phyloP scores from a whole-genome alignment of 1,139 yeast species.

The Meyerozyma guilliermondii region DNA sequence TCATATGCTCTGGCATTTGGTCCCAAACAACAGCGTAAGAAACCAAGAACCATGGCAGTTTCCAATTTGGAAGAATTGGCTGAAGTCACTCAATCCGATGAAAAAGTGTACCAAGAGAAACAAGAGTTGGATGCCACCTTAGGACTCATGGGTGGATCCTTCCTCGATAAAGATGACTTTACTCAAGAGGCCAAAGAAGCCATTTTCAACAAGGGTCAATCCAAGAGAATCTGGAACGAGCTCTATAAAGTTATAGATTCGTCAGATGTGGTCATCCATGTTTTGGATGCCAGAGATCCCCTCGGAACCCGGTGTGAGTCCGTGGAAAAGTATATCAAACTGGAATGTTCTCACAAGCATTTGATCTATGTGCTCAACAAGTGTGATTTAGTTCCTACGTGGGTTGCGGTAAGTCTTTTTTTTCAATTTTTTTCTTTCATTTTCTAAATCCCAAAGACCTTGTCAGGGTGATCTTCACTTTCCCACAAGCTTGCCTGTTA shows the following conservation, averaged over 20 bases:
- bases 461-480: constrained; percentile 63
- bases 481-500: constrained; percentile 73
- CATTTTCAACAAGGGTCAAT: constrained; percentile 94
- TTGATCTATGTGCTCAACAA: constrained; percentile 90
- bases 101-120: constrained; percentile 64
- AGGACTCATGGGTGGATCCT: constrained; percentile 71
- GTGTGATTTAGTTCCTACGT: constrained; percentile 97
- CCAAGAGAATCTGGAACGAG: constrained; percentile 98
- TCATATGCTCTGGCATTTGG: constrained; percentile 81
- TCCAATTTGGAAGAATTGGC: constrained; percentile 80
- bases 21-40: constrained; percentile 91
- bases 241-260: constrained; percentile 95
- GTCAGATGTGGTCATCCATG: constrained; percentile 94
- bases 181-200: constrained; percentile 91
- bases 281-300: constrained; percentile 96
- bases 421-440: constrained; percentile 6
- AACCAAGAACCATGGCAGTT: constrained; percentile 71
- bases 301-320: constrained; percentile 91
- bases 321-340: constrained; percentile 87
- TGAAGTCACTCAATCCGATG: constrained; percentile 52
- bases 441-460: constrained; percentile 43
- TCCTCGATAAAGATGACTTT: constrained; percentile 70
- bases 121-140: constrained; percentile 68
- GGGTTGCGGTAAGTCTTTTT: constrained; percentile 93
- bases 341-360: constrained; percentile 96